A percentile compares a stretch with the other conserved stretches of the same genome.
These are phyloP conservation scores for Paecilomyces dactylethromorphus DNA, from an alignment of 2,329 filamentous ascomycete species.

Conservation along the genomic window DNA sequence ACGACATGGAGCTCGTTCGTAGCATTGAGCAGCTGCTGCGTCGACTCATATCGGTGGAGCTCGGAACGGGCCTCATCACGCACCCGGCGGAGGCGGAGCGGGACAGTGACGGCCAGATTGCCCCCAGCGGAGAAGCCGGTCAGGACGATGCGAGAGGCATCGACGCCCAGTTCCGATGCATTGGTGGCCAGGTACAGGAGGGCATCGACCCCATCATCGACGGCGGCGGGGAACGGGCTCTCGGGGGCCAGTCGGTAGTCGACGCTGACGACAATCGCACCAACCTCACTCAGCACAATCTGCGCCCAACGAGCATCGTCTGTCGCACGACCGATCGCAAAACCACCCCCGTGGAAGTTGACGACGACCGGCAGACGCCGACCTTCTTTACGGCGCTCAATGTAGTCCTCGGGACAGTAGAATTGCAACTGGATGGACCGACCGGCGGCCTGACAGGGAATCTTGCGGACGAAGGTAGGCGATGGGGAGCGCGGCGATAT, in stretches of 20 bases:
- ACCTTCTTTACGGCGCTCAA: not conserved
- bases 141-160: conserved; percentile 51
- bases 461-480: conserved; percentile 53
- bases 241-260: conserved; percentile 58
- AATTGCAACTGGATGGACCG: conserved; percentile 52
- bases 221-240: conserved; percentile 55
- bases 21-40: conserved; percentile 28
- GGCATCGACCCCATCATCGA: conserved; percentile 58
- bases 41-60: conserved; percentile 24
- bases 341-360: conserved; percentile 61
- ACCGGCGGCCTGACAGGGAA: conserved; percentile 44
- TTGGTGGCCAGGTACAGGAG: conserved; percentile 53
- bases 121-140: conserved; percentile 59
- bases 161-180: conserved; percentile 50
- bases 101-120: conserved; percentile 57
- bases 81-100: conserved; percentile 44
- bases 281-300: conserved; percentile 48
- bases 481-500: conserved; percentile 54
- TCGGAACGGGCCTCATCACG: conserved; percentile 21
- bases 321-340: conserved; percentile 52
- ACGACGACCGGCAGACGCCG: conserved; percentile 49
- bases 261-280: conserved; percentile 55
- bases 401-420: conserved; percentile 49
- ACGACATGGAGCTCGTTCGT: conserved; percentile 44
- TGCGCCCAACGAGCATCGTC: conserved; percentile 57